Conservation (phyloP, 192 early-diverging fungal species). For the Dimargaris cristalligena region DNA sequence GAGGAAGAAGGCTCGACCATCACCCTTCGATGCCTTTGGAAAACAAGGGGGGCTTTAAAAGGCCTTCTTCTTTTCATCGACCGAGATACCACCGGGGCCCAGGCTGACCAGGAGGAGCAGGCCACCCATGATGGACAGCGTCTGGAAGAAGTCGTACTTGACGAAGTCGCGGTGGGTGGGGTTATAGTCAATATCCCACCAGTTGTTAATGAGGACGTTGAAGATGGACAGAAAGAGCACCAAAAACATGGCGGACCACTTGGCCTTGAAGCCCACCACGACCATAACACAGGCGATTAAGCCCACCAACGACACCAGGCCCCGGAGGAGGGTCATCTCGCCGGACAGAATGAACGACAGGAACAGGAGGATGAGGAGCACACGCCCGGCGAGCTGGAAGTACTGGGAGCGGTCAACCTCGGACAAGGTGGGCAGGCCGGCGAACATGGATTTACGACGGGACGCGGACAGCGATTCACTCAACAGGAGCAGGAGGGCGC, state of each 20-base stretch:
- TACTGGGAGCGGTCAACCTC: constrained; percentile 80
- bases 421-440: constrained; percentile 69
- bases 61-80: constrained; percentile 95
- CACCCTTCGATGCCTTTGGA: too few species aligned
- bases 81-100: constrained; percentile 78
- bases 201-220: constrained; percentile 92
- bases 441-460: constrained; percentile 54
- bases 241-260: constrained; percentile 86
- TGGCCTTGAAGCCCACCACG: constrained; percentile 94
- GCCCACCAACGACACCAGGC: constrained; percentile 54
- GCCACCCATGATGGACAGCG: constrained; percentile 85
- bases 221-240: constrained; percentile 75
- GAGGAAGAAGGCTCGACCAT: too few species aligned
- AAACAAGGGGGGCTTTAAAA: too few species aligned
- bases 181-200: constrained; percentile 73
- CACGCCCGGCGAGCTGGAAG: constrained; percentile 77
- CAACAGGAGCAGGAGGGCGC: constrained; percentile 87
- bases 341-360: constrained; percentile 78
- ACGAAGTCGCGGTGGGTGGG: constrained; percentile 79
- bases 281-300: constrained; percentile 83
- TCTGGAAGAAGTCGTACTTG: constrained; percentile 98
- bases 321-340: constrained; percentile 50
- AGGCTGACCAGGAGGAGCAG: constrained; percentile 85
- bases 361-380: constrained; percentile 86
- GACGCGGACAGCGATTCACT: constrained; percentile 55